These are phyloP conservation scores for Sutorius eximius DNA, from an alignment of 1,284 basidiomycete genomes.

Conservation along the genomic window DNA sequence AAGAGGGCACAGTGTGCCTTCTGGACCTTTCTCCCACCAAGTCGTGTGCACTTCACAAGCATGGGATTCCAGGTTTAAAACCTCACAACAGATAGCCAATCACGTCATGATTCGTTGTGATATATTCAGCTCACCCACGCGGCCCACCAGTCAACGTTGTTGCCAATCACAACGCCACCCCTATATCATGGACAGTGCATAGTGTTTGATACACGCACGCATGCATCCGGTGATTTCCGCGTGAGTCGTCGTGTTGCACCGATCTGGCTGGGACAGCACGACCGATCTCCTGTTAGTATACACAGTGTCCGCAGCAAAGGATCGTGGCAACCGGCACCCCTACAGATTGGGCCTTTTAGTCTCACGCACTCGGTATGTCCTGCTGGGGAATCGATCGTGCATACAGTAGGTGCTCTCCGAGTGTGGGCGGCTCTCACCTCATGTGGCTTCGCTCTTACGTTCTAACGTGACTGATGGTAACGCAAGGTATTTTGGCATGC, in stretches of 20 bases:
- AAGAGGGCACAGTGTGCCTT: not conserved
- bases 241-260: conserved; percentile 1
- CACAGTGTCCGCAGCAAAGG: conserved; percentile 7
- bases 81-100: not conserved
- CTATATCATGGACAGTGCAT: not conserved
- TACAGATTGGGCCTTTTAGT: not conserved
- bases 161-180: conserved; percentile 11
- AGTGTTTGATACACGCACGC: not conserved
- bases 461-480: not conserved
- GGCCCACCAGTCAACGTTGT: conserved; percentile 2
- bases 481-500: not conserved
- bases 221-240: conserved; percentile 18
- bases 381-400: conserved; percentile 1
- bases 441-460: conserved; percentile 13
- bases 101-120: not conserved
- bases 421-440: not conserved
- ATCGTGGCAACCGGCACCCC: conserved; percentile 9
- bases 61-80: conserved; percentile 2
- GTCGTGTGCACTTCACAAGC: conserved; percentile 1
- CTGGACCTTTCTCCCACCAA: not conserved
- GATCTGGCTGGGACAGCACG: conserved; percentile 1
- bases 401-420: not conserved
- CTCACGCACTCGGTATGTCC: conserved; percentile 3
- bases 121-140: not conserved
- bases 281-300: conserved; percentile 2